Evolutionary conservation across 805 yeast species (phyloP).

Genomic region (Candida adriatica): DNA sequence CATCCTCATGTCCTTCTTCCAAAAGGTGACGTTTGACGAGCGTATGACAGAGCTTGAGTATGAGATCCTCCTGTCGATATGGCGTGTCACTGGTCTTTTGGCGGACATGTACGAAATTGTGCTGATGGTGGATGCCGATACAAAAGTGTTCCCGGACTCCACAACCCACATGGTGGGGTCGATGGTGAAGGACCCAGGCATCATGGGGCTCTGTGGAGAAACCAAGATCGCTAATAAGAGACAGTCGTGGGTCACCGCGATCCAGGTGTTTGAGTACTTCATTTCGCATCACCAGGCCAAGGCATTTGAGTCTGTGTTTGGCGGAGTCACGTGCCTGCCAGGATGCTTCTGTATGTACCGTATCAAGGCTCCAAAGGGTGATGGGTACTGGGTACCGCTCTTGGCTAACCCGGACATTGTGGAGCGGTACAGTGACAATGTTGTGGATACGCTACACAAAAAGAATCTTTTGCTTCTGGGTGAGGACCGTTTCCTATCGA

Average conservation of each 20-base stretch:
- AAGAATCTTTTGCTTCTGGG: conserved; percentile 83
- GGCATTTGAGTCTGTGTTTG: conserved; percentile 92
- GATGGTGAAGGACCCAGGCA: conserved; percentile 76
- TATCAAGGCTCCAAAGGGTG: conserved; percentile 83
- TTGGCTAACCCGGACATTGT: conserved; percentile 91
- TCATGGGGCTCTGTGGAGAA: conserved; percentile 95
- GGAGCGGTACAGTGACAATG: conserved; percentile 84
- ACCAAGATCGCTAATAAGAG: conserved; percentile 82
- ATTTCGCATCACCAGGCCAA: conserved; percentile 92
- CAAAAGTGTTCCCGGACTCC: conserved; percentile 81
- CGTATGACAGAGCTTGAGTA: conserved; percentile 90
- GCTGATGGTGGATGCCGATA: conserved; percentile 93
- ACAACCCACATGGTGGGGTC: conserved; percentile 86
- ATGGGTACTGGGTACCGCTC: conserved; percentile 88
- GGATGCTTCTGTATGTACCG: conserved; percentile 94
- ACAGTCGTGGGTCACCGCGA: conserved; percentile 84
- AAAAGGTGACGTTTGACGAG: conserved; percentile 82
- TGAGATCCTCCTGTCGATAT: conserved; percentile 65
- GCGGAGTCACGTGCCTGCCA: conserved; percentile 91
- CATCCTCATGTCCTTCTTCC: conserved; percentile 83
- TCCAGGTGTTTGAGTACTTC: conserved; percentile 90
- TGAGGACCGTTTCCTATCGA: conserved; percentile 81
- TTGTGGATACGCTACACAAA: conserved; percentile 73
- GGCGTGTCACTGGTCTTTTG: conserved; percentile 82
- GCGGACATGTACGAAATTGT: conserved; percentile 76